Percentiles rank a stretch among this genome's conserved stretches.
Conservation (phyloP, 1,139 yeast species). For the Suhomyces chickasaworum region DNA sequence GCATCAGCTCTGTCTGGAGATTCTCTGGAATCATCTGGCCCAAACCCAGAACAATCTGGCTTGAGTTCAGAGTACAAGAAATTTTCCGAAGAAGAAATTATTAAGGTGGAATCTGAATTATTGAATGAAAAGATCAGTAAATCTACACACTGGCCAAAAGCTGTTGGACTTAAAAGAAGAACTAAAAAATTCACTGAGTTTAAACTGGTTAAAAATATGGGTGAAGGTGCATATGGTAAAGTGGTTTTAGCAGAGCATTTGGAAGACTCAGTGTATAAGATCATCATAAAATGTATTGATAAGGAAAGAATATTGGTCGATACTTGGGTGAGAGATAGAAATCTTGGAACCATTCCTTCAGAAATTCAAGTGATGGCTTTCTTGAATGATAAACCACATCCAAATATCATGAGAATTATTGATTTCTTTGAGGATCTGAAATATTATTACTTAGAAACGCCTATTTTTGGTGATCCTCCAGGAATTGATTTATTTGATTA, state of each 20-base stretch:
- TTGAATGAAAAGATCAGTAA: conserved; percentile 35
- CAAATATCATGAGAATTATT: conserved; percentile 77
- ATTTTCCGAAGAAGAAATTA: conserved; percentile 41
- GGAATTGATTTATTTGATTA: conserved; percentile 91
- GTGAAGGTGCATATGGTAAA: conserved; percentile 96
- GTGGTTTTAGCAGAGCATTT: conserved; percentile 79
- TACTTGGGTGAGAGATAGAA: conserved; percentile 94
- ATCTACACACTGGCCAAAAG: conserved; percentile 54
- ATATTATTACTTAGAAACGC: conserved; percentile 86
- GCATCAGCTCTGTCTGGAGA: not conserved
- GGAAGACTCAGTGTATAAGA: conserved; percentile 60
- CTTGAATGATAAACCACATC: conserved; percentile 74
- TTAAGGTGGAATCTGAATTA: conserved; percentile 46
- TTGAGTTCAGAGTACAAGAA: conserved; percentile 5
- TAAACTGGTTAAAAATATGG: conserved; percentile 71
- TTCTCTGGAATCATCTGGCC: not conserved
- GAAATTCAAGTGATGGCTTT: conserved; percentile 92
- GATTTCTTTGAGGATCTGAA: conserved; percentile 92
- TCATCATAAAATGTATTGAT: conserved; percentile 85
- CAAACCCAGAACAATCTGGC: not conserved
- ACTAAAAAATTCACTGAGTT: conserved; percentile 74
- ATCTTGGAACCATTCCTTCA: conserved; percentile 88
- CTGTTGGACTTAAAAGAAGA: conserved; percentile 61
- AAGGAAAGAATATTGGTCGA: conserved; percentile 92
- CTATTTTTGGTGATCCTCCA: conserved; percentile 85